Conservation (phyloP, 257 asterid species). For the Haberlea rhodopensis region DNA sequence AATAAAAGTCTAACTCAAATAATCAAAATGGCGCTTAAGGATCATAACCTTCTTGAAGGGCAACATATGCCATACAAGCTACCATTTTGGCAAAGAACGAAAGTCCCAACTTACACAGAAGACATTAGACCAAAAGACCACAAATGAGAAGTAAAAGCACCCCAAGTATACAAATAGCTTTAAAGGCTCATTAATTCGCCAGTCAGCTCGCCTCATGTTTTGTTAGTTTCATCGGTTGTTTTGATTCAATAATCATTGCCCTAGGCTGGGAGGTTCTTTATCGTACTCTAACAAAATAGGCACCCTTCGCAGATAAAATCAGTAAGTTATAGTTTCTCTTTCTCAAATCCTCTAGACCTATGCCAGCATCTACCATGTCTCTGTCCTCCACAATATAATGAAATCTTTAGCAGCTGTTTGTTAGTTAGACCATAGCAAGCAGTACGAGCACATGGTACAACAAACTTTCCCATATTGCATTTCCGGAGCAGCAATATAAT, state of each 20-base stretch:
- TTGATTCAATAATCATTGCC: background rate
- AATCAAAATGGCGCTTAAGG: constrained; percentile 1
- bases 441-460: constrained; percentile 1
- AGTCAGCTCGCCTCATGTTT: constrained; percentile 5
- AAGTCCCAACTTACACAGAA: background rate
- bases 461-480: background rate
- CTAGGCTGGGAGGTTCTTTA: background rate
- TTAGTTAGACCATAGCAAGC: constrained; percentile 6
- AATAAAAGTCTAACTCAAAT: constrained; percentile 6
- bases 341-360: constrained; percentile 1
- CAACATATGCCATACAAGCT: background rate
- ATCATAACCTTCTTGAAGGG: background rate
- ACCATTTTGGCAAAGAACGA: background rate
- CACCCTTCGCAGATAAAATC: background rate
- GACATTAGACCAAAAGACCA: constrained; percentile 3
- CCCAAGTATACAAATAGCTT: constrained; percentile 20
- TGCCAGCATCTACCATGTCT: constrained; percentile 9
- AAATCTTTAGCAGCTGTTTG: constrained; percentile 8
- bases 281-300: background rate
- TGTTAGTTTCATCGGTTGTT: constrained; percentile 4
- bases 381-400: background rate
- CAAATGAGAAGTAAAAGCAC: constrained; percentile 14
- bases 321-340: background rate
- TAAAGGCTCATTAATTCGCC: constrained; percentile 13
- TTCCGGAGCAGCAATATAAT: constrained; percentile 5